These are phyloP conservation scores for Microstegium vimineum DNA, from an alignment of 176 grass and related monocot species.

Conservation along the genomic window DNA sequence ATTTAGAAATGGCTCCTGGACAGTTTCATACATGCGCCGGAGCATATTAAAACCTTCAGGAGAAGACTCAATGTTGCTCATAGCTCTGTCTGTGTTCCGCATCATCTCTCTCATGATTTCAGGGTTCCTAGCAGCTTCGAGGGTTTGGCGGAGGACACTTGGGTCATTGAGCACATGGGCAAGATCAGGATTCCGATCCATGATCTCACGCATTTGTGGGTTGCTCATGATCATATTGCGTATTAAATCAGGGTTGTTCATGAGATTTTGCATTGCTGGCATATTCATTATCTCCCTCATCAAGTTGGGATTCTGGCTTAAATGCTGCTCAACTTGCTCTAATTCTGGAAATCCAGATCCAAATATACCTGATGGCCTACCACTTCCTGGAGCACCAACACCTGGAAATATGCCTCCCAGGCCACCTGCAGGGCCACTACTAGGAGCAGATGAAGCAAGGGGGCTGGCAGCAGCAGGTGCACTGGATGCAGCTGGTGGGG, in stretches of 20 bases:
- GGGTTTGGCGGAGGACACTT: slow-evolving; percentile 81
- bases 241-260: slow-evolving; percentile 96
- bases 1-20: slow-evolving; percentile 96
- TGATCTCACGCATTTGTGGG: slow-evolving; percentile 92
- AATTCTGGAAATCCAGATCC: slow-evolving; percentile 66
- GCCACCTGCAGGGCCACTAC: slow-evolving; percentile 40
- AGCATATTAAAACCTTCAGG: slow-evolving; percentile 99
- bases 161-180: slow-evolving; percentile 98
- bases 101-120: slow-evolving; percentile 99
- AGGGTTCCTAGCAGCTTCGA: slow-evolving; percentile 92
- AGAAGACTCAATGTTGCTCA: slow-evolving; percentile 97
- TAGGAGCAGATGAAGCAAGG: slow-evolving; percentile 47
- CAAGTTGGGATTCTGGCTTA: slow-evolving; percentile 93
- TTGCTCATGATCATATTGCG: slow-evolving; percentile 98
- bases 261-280: slow-evolving; percentile 82
- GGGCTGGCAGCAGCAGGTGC: slow-evolving; percentile 50
- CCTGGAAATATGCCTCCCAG: slow-evolving; percentile 56
- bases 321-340: slow-evolving; percentile 88
- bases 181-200: slow-evolving; percentile 94
- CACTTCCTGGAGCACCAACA: slow-evolving; percentile 52
- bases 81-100: slow-evolving; percentile 96
- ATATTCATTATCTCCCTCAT: slow-evolving; percentile 99
- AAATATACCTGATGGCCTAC: slow-evolving; percentile 39
- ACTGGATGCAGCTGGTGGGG: slow-evolving; percentile 38
- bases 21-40: slow-evolving; percentile 98